Conservation (phyloP, 805 yeast genomes). For the Kregervanrija fluxuum region DNA sequence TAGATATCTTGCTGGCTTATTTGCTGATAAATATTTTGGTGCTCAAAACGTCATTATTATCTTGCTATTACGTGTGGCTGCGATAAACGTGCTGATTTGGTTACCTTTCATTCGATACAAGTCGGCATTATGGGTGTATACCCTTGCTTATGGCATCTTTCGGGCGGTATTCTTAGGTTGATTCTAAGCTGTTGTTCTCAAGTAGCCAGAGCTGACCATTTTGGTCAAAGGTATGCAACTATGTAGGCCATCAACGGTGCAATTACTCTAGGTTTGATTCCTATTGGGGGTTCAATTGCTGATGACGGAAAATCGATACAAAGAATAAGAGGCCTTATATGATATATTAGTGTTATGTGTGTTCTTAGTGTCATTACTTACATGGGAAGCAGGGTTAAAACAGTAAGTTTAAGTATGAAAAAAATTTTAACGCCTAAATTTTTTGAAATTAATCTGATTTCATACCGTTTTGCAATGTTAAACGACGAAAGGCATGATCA, state of each 20-base stretch:
- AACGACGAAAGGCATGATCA: no score
- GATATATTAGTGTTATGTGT: conserved; percentile 2
- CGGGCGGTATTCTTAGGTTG: conserved; percentile 51
- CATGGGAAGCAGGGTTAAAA: not conserved
- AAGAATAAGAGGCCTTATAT: conserved; percentile 11
- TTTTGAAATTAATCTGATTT: no score
- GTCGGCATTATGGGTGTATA: conserved; percentile 39
- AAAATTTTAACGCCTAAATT: not conserved
- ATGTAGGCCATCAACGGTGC: conserved; percentile 38
- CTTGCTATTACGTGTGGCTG: conserved; percentile 25
- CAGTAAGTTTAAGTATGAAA: not conserved
- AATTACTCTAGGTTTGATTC: conserved; percentile 33
- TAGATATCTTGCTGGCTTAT: conserved; percentile 20
- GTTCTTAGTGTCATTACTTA: not conserved
- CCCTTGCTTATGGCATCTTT: conserved; percentile 45
- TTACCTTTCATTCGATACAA: conserved; percentile 45
- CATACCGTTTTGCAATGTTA: not conserved
- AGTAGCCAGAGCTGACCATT: conserved; percentile 47
- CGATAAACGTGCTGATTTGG: conserved; percentile 47
- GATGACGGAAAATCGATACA: conserved; percentile 5
- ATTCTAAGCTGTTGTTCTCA: conserved; percentile 56
- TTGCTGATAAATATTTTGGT: conserved; percentile 32
- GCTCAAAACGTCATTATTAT: conserved; percentile 42
- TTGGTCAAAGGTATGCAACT: conserved; percentile 60
- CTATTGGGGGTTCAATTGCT: conserved; percentile 26